Conservation (phyloP, 768 basidiomycete species). For the Stropharia rugosoannulata region DNA sequence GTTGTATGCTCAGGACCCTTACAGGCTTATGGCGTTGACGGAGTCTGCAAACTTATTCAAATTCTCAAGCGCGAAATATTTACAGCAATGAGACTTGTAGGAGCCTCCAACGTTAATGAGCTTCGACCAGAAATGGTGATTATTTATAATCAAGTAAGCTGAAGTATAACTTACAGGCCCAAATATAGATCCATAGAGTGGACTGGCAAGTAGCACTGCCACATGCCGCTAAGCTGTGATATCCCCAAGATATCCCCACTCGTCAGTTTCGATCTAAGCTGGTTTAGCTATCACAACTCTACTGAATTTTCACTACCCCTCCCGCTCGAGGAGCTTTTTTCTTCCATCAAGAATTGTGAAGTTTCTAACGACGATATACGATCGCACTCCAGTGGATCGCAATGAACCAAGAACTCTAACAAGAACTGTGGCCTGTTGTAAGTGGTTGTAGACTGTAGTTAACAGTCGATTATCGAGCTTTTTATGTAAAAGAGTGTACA, state of each 20-base stretch:
- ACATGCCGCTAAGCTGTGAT: slow-evolving; percentile 30
- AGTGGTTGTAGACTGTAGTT: too few relatives aligned
- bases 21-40: slow-evolving; percentile 75
- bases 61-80: slow-evolving; percentile 79
- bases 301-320: too few relatives aligned
- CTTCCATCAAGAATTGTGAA: too few relatives aligned
- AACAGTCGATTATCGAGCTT: too few relatives aligned
- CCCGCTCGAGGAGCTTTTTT: too few relatives aligned
- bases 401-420: too few relatives aligned
- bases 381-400: too few relatives aligned
- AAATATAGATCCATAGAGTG: slow-evolving; percentile 51
- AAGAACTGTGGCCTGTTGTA: too few relatives aligned
- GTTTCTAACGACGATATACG: too few relatives aligned
- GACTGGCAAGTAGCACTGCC: slow-evolving; percentile 52
- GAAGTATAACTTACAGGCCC: not conserved
- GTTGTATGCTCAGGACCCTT: not conserved
- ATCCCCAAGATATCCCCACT: not conserved
- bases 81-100: slow-evolving; percentile 73
- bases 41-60: slow-evolving; percentile 62
- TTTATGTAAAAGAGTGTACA: too few relatives aligned
- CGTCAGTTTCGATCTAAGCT: too few relatives aligned
- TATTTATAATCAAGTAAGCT: not conserved
- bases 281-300: too few relatives aligned
- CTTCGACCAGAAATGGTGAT: slow-evolving; percentile 76
- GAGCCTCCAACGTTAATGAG: slow-evolving; percentile 62